phyloP scores from a whole-genome alignment of 192 early-diverging fungal genomes.

The Entomortierella parvispora region DNA sequence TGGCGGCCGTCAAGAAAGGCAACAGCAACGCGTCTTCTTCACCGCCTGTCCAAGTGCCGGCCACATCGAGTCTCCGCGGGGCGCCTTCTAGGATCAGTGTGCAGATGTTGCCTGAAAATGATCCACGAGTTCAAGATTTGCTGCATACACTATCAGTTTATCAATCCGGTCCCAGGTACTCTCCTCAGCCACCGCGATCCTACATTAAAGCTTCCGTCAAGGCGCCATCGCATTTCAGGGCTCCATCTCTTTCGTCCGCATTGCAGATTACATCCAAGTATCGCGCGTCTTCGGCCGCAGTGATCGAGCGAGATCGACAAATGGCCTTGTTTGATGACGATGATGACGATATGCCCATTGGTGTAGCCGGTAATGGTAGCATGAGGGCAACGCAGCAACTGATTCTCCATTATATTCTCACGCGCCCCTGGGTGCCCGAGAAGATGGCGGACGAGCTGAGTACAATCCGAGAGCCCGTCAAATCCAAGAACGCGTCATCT shows the following conservation, averaged over 20 bases:
- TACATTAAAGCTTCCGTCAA: slow-evolving; percentile 59
- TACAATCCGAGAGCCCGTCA: slow-evolving; percentile 65
- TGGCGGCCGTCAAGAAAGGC: slow-evolving; percentile 65
- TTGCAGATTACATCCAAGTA: slow-evolving; percentile 52
- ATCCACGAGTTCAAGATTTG: slow-evolving; percentile 66
- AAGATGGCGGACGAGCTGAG: slow-evolving; percentile 80
- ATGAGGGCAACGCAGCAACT: slow-evolving; percentile 60
- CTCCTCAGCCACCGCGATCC: slow-evolving; percentile 50
- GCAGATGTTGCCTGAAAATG: slow-evolving; percentile 38
- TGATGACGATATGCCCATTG: slow-evolving; percentile 62
- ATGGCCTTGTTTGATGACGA: slow-evolving; percentile 52
- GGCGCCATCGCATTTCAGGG: slow-evolving; percentile 57
- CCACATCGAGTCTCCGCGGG: slow-evolving; percentile 26
- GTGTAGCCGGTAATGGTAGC: slow-evolving; percentile 13
- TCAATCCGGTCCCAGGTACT: slow-evolving; percentile 64
- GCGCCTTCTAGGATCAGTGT: neutral
- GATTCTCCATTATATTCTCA: slow-evolving; percentile 75
- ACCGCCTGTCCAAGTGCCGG: slow-evolving; percentile 5
- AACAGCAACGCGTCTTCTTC: slow-evolving; percentile 7
- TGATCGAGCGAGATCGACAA: slow-evolving; percentile 21
- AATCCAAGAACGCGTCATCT: slow-evolving; percentile 17
- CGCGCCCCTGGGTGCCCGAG: slow-evolving; percentile 73
- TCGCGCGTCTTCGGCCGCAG: slow-evolving; percentile 4
- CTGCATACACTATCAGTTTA: slow-evolving; percentile 62
- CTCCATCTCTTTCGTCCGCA: slow-evolving; percentile 57